Percentiles rank a stretch among this genome's conserved stretches.
phyloP scores from a whole-genome alignment of 345 rosid species.

The Citrus mangshanensis region DNA sequence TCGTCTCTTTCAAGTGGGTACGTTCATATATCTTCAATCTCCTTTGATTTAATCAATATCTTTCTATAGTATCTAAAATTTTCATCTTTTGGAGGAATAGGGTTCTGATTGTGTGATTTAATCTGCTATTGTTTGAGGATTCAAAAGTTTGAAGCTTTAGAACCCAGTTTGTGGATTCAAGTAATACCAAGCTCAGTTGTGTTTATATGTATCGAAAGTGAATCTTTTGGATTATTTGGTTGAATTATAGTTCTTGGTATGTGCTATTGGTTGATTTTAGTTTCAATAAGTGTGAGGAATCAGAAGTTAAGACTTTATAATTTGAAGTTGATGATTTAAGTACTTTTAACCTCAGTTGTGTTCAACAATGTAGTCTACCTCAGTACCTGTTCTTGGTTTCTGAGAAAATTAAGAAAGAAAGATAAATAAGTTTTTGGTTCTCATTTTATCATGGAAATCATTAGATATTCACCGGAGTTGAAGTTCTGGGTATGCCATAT shows the following conservation, averaged over 20 bases:
- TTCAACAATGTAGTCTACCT: too few relatives aligned
- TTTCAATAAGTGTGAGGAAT: neutral
- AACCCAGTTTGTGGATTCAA: neutral
- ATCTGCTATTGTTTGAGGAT: neutral
- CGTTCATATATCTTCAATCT: neutral
- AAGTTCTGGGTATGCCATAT: neutral
- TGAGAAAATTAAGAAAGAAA: neutral
- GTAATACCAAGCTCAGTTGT: neutral
- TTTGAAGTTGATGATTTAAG: neutral
- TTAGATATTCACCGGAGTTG: neutral
- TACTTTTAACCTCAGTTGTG: neutral
- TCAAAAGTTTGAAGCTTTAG: neutral
- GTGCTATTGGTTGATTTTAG: neutral
- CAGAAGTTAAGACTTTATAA: too few relatives aligned
- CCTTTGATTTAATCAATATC: neutral
- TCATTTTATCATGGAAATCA: neutral
- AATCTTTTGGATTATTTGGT: neutral
- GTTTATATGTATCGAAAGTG: neutral
- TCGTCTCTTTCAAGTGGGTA: conserved; percentile 74
- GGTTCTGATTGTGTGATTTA: neutral
- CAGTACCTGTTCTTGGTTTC: neutral
- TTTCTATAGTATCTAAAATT: neutral
- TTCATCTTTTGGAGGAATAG: neutral
- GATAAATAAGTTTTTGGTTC: neutral
- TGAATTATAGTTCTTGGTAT: neutral